A percentile compares a stretch with the other conserved stretches of the same genome.
Evolutionary conservation across 2,329 filamentous ascomycete species (phyloP).

Genomic region (Calonectria fujianensis): DNA sequence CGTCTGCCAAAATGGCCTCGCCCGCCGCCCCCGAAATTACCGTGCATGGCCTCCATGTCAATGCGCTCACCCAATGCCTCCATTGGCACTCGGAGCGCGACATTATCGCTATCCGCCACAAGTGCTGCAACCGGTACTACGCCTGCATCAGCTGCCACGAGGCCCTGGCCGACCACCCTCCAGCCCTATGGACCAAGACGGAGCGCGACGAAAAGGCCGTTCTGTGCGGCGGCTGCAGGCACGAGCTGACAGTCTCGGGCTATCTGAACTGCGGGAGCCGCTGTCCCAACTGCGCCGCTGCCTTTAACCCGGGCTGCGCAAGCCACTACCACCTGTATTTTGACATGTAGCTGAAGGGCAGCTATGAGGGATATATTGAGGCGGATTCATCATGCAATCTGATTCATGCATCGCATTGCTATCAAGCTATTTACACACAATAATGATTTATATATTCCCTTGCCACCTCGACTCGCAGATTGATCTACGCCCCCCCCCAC

Average conservation of each 20-base stretch:
- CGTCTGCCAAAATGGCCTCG: not conserved
- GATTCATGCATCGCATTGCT: slow-evolving; percentile 1
- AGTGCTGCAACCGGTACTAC: slow-evolving; percentile 43
- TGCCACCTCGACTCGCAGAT: not conserved
- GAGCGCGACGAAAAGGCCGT: slow-evolving; percentile 38
- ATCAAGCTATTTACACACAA: slow-evolving; percentile 6
- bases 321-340: slow-evolving; percentile 44
- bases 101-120: slow-evolving; percentile 44
- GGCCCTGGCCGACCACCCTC: slow-evolving; percentile 33
- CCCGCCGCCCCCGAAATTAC: not conserved
- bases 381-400: too few relatives aligned
- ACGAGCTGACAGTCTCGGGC: slow-evolving; percentile 35
- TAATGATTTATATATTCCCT: not conserved
- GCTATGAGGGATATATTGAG: slow-evolving; percentile 9
- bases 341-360: slow-evolving; percentile 34
- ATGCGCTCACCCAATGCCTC: slow-evolving; percentile 32
- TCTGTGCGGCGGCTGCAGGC: slow-evolving; percentile 38
- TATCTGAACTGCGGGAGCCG: slow-evolving; percentile 34
- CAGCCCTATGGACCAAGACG: slow-evolving; percentile 35
- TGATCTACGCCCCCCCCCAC: not conserved
- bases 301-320: slow-evolving; percentile 42
- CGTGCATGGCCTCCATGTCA: slow-evolving; percentile 39
- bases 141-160: slow-evolving; percentile 46
- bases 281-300: slow-evolving; percentile 30
- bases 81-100: slow-evolving; percentile 44